These are phyloP conservation scores for Filosporella fistucella DNA, from an alignment of 495 filamentous ascomycete genomes.

Conservation along the genomic window DNA sequence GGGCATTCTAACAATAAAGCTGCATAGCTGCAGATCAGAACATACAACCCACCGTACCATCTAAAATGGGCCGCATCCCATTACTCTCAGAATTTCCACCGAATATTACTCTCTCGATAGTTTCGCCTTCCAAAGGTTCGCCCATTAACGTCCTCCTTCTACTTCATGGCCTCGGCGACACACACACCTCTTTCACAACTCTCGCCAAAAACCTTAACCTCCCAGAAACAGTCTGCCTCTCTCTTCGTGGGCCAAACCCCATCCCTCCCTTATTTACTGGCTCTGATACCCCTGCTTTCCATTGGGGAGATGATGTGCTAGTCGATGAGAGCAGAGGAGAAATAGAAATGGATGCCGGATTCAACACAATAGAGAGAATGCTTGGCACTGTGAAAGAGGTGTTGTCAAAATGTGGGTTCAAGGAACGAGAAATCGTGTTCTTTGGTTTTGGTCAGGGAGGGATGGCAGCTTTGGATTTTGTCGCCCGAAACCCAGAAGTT, in stretches of 20 bases:
- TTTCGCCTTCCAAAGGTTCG: constrained; percentile 33
- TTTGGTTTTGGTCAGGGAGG: constrained; percentile 89
- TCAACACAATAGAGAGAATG: constrained; percentile 42
- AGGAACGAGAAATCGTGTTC: constrained; percentile 61
- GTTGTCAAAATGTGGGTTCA: constrained; percentile 68
- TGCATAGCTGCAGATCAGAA: not conserved
- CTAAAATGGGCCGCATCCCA: too few species aligned
- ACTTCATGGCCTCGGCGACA: constrained; percentile 88
- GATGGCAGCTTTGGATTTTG: constrained; percentile 63
- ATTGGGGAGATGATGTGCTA: constrained; percentile 89
- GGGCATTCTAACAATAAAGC: not conserved
- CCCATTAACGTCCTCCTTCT: constrained; percentile 76
- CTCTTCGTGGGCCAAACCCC: constrained; percentile 67
- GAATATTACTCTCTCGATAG: constrained; percentile 14
- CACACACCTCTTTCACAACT: constrained; percentile 58
- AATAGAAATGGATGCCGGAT: constrained; percentile 78
- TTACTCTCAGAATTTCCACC: constrained; percentile 17
- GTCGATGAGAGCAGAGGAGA: constrained; percentile 58
- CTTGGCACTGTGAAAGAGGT: constrained; percentile 51
- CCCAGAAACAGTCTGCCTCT: constrained; percentile 73
- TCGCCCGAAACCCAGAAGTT: constrained; percentile 31
- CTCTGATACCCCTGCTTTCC: constrained; percentile 42
- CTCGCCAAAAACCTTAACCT: constrained; percentile 68
- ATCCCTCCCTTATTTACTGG: constrained; percentile 72
- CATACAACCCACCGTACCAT: not conserved